Conservation (phyloP, 345 rosid genomes). For the Bruguiera gymnorhiza region DNA sequence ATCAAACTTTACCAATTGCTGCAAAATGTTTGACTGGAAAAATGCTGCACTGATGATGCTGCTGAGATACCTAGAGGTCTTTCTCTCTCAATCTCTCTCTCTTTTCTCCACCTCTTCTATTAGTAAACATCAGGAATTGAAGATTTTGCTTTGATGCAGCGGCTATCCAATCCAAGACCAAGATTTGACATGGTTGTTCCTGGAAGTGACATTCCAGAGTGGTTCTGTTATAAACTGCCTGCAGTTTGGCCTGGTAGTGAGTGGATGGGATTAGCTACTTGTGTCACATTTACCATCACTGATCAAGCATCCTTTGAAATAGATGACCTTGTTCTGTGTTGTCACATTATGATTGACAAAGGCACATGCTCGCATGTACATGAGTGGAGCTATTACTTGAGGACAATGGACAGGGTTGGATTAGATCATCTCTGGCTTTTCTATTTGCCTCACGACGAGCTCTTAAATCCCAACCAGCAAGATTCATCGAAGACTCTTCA, state of each 20-base stretch:
- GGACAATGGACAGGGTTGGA: neutral
- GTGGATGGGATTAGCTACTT: conserved; percentile 12
- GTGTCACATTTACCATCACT: neutral
- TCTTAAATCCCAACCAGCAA: neutral
- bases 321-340: neutral
- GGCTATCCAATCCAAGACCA: neutral
- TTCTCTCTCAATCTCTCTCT: neutral
- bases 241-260: neutral
- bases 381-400: neutral
- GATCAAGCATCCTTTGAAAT: no score
- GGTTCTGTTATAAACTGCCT: conserved; percentile 12
- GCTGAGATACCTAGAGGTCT: neutral
- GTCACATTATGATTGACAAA: neutral
- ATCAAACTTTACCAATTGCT: conserved; percentile 9
- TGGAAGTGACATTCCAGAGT: conserved; percentile 17
- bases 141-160: neutral
- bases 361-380: neutral
- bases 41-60: neutral
- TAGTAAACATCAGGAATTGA: neutral
- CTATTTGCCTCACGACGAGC: neutral
- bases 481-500: neutral
- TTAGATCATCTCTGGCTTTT: conserved; percentile 8
- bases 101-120: neutral
- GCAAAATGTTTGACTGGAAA: neutral
- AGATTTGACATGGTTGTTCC: conserved; percentile 6